A percentile compares a stretch with the other conserved stretches of the same genome.
Conservation (phyloP, 495 filamentous ascomycete genomes). For the Wilcoxina mikolae region DNA sequence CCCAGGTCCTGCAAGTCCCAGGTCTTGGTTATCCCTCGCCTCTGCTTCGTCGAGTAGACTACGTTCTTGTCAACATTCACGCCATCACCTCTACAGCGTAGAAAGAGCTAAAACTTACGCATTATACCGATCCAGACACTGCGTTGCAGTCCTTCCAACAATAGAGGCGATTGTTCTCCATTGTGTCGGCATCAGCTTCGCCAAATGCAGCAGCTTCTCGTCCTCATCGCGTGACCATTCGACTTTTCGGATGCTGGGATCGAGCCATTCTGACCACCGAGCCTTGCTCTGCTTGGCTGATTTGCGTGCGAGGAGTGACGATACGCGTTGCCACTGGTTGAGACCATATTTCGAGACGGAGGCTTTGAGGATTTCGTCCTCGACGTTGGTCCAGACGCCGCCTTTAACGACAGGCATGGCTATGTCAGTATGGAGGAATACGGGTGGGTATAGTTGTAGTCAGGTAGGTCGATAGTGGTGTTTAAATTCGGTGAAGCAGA, state of each 20-base stretch:
- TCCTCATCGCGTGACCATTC: slow-evolving; percentile 99
- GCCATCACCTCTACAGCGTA: not conserved
- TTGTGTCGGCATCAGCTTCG: slow-evolving; percentile 97
- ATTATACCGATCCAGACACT: slow-evolving; percentile 92
- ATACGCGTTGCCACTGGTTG: slow-evolving; percentile 98
- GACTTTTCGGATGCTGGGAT: slow-evolving; percentile 91
- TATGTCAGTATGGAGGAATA: slow-evolving; percentile 29
- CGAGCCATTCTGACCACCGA: slow-evolving; percentile 95
- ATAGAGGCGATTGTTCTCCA: slow-evolving; percentile 97
- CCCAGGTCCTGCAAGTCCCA: slow-evolving; percentile 80
- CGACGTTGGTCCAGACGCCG: slow-evolving; percentile 71
- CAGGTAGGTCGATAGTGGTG: not conserved
- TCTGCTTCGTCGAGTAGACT: slow-evolving; percentile 93
- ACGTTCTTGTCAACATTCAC: slow-evolving; percentile 6
- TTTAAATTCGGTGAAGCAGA: not conserved
- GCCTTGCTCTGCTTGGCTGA: slow-evolving; percentile 99
- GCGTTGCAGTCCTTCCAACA: slow-evolving; percentile 87
- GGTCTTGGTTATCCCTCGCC: slow-evolving; percentile 59
- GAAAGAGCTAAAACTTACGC: not conserved
- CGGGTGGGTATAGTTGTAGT: not conserved
- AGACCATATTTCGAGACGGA: slow-evolving; percentile 92
- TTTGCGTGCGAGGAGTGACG: slow-evolving; percentile 90
- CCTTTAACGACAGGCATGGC: slow-evolving; percentile 98
- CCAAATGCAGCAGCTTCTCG: slow-evolving; percentile 88
- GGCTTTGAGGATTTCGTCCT: slow-evolving; percentile 93